Evolutionary conservation across 177 flowering plant genomes (phyloP).

Genomic region (Tripterygium wilfordii): DNA sequence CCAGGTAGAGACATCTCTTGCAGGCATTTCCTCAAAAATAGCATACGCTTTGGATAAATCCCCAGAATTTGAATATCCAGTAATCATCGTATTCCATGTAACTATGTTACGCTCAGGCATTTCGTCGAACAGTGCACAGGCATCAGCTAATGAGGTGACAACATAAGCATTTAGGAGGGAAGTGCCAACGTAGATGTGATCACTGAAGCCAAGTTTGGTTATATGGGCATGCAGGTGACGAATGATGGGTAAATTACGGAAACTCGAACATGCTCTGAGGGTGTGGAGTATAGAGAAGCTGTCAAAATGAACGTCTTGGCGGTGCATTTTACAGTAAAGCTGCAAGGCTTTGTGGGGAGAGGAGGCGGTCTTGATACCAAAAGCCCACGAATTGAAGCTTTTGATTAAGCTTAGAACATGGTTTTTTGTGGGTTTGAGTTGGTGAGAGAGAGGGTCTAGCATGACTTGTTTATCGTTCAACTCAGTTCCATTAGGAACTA

Average conservation of each 20-base stretch:
- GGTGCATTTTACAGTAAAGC: slow-evolving; percentile 45
- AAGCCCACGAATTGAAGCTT: slow-evolving; percentile 33
- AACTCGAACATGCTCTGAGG: slow-evolving; percentile 34
- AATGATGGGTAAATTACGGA: slow-evolving; percentile 18
- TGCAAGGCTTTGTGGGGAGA: slow-evolving; percentile 39
- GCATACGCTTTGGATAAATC: slow-evolving; percentile 26
- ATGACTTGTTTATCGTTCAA: no score
- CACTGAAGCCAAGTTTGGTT: slow-evolving; percentile 36
- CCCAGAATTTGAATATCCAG: slow-evolving; percentile 41
- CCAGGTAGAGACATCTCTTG: slow-evolving; percentile 47
- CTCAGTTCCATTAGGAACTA: no score
- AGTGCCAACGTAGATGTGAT: slow-evolving; percentile 49
- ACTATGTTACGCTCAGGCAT: slow-evolving; percentile 47
- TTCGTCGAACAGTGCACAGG: slow-evolving; percentile 57
- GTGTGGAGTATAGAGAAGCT: slow-evolving; percentile 43
- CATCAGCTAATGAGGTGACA: slow-evolving; percentile 22
- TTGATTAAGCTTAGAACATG: neutral
- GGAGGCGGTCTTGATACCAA: slow-evolving; percentile 37
- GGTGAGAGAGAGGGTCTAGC: slow-evolving; percentile 6
- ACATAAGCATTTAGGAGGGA: slow-evolving; percentile 37
- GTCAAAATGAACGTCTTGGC: slow-evolving; percentile 28
- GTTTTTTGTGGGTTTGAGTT: neutral
- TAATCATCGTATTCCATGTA: slow-evolving; percentile 68
- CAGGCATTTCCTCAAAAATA: slow-evolving; percentile 48
- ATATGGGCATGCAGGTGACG: slow-evolving; percentile 57